Evolutionary conservation across 306 rosid species (phyloP).

Genomic region (Trifolium subterraneum): DNA sequence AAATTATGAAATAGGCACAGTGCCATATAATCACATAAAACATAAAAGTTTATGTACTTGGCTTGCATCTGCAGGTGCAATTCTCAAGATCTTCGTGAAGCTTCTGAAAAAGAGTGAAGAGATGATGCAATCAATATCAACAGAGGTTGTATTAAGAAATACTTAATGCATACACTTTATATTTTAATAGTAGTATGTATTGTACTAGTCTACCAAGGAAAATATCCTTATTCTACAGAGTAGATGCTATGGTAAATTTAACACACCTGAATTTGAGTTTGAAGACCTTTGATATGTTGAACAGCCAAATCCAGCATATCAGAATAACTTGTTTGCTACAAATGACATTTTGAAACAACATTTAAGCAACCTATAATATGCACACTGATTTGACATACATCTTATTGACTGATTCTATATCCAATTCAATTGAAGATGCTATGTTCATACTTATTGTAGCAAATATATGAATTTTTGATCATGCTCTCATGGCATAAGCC

Average conservation of each 20-base stretch:
- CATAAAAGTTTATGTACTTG: constrained; percentile 36
- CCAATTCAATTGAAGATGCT: too few relatives aligned
- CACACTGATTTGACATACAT: constrained; percentile 7
- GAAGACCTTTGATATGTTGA: constrained; percentile 97
- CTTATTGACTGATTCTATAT: neutral
- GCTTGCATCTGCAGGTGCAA: constrained; percentile 86
- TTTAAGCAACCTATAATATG: constrained; percentile 14
- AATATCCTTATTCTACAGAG: too few relatives aligned
- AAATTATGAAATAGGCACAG: too few relatives aligned
- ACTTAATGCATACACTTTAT: constrained; percentile 16
- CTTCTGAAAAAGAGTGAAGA: constrained; percentile 52
- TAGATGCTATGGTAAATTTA: neutral
- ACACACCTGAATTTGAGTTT: constrained; percentile 88
- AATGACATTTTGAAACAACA: constrained; percentile 30
- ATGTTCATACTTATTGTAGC: neutral
- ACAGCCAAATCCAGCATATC: constrained; percentile 99
- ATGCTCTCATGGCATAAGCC: too few relatives aligned
- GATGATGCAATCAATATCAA: neutral
- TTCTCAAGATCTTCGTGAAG: constrained; percentile 74
- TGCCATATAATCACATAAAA: constrained; percentile 30
- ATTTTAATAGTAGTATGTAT: too few relatives aligned
- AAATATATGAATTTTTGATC: too few relatives aligned
- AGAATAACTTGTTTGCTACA: constrained; percentile 97
- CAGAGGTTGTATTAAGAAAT: neutral
- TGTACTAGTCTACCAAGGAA: too few relatives aligned